Percentiles rank a stretch among this genome's conserved stretches.
These are phyloP conservation scores for Aspergillus costaricaensis DNA, from an alignment of 2,329 filamentous ascomycete genomes.

Conservation along the genomic window DNA sequence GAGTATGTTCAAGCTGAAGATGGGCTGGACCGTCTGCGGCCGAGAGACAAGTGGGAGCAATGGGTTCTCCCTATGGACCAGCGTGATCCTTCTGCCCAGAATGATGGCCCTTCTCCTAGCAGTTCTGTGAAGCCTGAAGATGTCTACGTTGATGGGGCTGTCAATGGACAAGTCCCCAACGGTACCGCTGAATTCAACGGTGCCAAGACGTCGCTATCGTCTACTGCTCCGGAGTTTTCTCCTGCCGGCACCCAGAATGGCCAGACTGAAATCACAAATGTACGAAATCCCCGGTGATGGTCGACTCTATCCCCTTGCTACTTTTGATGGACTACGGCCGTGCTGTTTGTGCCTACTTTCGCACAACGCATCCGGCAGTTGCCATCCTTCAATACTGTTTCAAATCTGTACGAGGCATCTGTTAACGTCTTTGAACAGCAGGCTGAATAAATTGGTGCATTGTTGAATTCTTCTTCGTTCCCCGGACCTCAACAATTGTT, in stretches of 20 bases:
- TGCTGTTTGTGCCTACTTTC: not conserved
- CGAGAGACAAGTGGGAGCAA: slow-evolving; percentile 72
- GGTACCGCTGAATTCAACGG: slow-evolving; percentile 39
- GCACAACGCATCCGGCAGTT: not conserved
- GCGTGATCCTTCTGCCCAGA: slow-evolving; percentile 72
- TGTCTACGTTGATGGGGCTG: slow-evolving; percentile 35
- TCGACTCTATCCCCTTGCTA: not conserved
- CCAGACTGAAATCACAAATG: slow-evolving; percentile 40
- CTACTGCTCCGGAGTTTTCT: slow-evolving; percentile 65
- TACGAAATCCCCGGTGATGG: slow-evolving; percentile 36
- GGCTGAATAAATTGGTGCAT: not conserved
- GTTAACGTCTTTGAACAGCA: slow-evolving; percentile 13
- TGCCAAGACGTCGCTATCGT: slow-evolving; percentile 59
- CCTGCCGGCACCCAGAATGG: slow-evolving; percentile 41
- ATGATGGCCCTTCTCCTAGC: slow-evolving; percentile 62
- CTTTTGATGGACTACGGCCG: not conserved
- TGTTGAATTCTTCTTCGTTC: not conserved
- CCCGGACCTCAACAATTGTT: not conserved
- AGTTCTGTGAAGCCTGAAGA: slow-evolving; percentile 40
- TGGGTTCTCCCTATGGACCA: slow-evolving; percentile 74
- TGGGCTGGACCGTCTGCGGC: slow-evolving; percentile 74
- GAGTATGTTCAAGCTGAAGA: slow-evolving; percentile 77
- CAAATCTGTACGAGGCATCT: slow-evolving; percentile 21
- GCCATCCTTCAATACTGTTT: slow-evolving; percentile 22
- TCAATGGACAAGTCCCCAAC: slow-evolving; percentile 43